Base-by-base conservation (phyloP, 2,329 filamentous ascomycete genomes). In the Geosmithia flava region DNA sequence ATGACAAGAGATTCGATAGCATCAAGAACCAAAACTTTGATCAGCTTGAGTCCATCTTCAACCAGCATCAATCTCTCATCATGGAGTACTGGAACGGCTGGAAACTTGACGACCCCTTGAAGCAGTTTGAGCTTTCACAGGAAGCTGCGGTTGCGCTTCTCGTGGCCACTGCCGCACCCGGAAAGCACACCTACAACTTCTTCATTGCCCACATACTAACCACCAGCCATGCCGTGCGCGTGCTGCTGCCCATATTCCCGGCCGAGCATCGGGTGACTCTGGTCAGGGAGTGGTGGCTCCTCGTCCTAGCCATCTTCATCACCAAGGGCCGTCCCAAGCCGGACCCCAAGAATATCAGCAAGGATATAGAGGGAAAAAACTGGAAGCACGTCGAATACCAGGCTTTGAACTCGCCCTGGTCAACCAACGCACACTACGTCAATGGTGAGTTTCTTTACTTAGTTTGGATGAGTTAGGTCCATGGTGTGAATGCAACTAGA, bases 71-170 rank as follows among this genome's bases (percentile, higher is more conserved):
- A 58, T 71, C 75, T 15, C 72, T 81, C 0, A 69, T 95, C 16
- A 65, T 96, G 44, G 84, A 94, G 55, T 87, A 97, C 68, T 97
- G 89, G 87, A 93, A 94, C 54, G 82, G 85, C 3, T 96, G 89
- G 90, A 70, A 74, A 10, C 72, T 94, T 20, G 66, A 73, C 8
- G 74, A 90, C 51, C 83, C 86, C 1, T 72, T 74, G n/a, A 72
- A 76, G 53, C 83, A 89, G 57, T 94, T 97, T 59, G 75, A 80
- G 50, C 75, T 85, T 49, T 86, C 82, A 1, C 80, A 84, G 56
- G 73, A 80, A 58, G 71, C 74, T 1, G 78, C 78, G 0, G 69
- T 79, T 0, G 75, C 77, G 0, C 63, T 90, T 7, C 64, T 87
- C 0, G 71, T 88, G 4, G 72, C 76, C 6, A 80, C 78, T 3